Percentiles rank a stretch among this genome's conserved stretches.
Conservation (phyloP, 371 early-diverging fungal genomes). For the Mucor indicus region DNA sequence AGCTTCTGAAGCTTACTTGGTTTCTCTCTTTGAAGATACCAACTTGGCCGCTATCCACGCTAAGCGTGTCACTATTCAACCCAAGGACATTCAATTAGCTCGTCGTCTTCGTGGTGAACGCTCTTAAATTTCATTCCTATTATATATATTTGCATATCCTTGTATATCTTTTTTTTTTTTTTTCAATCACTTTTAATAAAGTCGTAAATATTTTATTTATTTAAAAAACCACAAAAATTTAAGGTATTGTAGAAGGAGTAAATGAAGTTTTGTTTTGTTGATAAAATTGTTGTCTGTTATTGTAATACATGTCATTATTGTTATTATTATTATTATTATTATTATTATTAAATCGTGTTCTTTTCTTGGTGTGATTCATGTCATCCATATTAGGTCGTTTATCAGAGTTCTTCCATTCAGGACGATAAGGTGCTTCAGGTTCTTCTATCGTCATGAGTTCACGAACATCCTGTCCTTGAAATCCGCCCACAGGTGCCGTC, state of each 20-base stretch:
- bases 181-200: not conserved
- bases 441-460: slow-evolving; percentile 45
- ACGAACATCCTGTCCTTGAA: slow-evolving; percentile 36
- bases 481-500: slow-evolving; percentile 42
- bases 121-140: slow-evolving; percentile 72
- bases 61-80: slow-evolving; percentile 95
- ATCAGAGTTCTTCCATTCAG: slow-evolving; percentile 31
- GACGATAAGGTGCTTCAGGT: slow-evolving; percentile 41
- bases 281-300: slow-evolving; percentile 1
- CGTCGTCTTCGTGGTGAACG: slow-evolving; percentile 69
- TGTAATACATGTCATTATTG: not conserved
- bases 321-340: no score
- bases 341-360: no score
- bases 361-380: not conserved
- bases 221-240: no score
- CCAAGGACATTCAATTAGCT: slow-evolving; percentile 93
- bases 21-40: slow-evolving; percentile 61
- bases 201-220: no score
- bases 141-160: slow-evolving; percentile 93
- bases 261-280: no score
- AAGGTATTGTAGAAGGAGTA: slow-evolving; percentile 2
- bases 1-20: slow-evolving; percentile 98
- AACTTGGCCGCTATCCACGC: slow-evolving; percentile 94
- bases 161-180: slow-evolving; percentile 1
- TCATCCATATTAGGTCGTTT: slow-evolving; percentile 3